Percentiles rank a stretch among this genome's conserved stretches.
Evolutionary conservation across 805 yeast genomes (phyloP).

Genomic region (Kurtzmaniella fragi): DNA sequence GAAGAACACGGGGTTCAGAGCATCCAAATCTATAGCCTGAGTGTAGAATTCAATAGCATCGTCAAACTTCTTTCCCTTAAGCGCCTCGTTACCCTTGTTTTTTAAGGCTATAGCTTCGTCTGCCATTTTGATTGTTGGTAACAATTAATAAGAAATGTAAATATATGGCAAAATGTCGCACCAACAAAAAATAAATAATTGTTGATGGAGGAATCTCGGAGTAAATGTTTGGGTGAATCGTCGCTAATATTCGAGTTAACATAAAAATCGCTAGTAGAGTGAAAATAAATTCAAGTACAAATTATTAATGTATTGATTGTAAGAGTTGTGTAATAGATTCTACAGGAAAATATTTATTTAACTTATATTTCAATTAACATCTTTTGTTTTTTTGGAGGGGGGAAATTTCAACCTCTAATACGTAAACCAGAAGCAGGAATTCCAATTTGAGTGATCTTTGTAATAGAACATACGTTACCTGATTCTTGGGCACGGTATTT

Average conservation of each 20-base stretch:
- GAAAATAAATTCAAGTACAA: too few relatives aligned
- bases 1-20: slow-evolving; percentile 56
- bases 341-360: too few relatives aligned
- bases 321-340: too few relatives aligned
- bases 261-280: too few relatives aligned
- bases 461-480: slow-evolving; percentile 75
- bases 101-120: slow-evolving; percentile 49
- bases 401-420: slow-evolving; percentile 30
- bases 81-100: slow-evolving; percentile 65
- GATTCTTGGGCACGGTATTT: slow-evolving; percentile 70
- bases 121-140: slow-evolving; percentile 4
- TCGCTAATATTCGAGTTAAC: too few relatives aligned
- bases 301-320: too few relatives aligned
- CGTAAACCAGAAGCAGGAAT: slow-evolving; percentile 90
- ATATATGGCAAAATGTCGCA: too few relatives aligned
- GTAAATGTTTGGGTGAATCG: neutral
- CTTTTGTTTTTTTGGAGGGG: too few relatives aligned
- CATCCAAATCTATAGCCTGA: slow-evolving; percentile 63
- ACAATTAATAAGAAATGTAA: slow-evolving; percentile 1
- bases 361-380: too few relatives aligned
- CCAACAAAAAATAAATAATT: too few relatives aligned
- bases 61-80: slow-evolving; percentile 60
- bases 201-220: neutral
- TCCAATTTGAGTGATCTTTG: slow-evolving; percentile 76
- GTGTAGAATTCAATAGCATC: slow-evolving; percentile 71